Evolutionary conservation across 495 filamentous ascomycete genomes (phyloP).

Genomic region (Penicillium antarcticum): DNA sequence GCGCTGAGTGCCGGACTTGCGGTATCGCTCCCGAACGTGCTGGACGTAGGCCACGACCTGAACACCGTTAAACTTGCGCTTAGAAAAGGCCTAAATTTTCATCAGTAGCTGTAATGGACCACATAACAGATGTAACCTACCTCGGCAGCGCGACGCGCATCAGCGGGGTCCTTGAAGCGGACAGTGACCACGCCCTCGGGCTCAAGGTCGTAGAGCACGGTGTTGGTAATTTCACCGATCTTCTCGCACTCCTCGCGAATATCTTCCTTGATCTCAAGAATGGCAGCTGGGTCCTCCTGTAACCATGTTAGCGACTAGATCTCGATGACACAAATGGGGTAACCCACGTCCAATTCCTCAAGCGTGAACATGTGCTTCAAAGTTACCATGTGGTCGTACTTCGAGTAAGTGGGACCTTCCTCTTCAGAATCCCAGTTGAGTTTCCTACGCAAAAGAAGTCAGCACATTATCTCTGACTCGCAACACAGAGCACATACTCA

Average conservation of each 20-base stretch:
- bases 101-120: background rate
- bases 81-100: constrained; percentile 62
- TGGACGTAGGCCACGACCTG: constrained; percentile 74
- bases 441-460: constrained; percentile 52
- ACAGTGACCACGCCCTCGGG: constrained; percentile 84
- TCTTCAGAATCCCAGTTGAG: constrained; percentile 82
- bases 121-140: constrained; percentile 27
- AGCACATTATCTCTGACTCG: background rate
- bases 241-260: constrained; percentile 87
- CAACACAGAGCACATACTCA: too few relatives aligned
- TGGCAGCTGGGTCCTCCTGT: constrained; percentile 73
- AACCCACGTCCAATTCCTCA: constrained; percentile 63
- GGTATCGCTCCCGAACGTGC: constrained; percentile 73
- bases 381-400: constrained; percentile 77
- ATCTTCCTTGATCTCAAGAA: constrained; percentile 91
- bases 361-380: constrained; percentile 95
- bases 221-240: constrained; percentile 84
- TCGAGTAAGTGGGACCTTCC: constrained; percentile 58
- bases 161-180: constrained; percentile 64
- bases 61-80: constrained; percentile 72
- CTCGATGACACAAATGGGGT: background rate
- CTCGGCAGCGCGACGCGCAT: constrained; percentile 70
- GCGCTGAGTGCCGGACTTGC: constrained; percentile 56
- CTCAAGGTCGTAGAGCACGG: constrained; percentile 85
- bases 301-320: constrained; percentile 14